phyloP scores from a whole-genome alignment of 1,284 basidiomycete species.

The Pseudozyma tsukubaensis region DNA sequence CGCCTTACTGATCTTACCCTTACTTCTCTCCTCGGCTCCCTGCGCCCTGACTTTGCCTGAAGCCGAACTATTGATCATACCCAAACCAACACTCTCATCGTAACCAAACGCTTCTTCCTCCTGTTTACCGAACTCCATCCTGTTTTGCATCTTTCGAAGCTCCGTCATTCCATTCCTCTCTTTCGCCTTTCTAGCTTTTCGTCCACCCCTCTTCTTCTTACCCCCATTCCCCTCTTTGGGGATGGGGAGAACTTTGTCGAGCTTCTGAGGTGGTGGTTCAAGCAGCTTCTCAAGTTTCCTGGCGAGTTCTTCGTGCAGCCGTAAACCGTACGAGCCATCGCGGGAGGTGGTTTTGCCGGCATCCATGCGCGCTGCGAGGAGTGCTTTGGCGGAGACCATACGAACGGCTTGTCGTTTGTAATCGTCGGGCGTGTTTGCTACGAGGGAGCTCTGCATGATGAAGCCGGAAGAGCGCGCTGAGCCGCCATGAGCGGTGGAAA shows the following conservation, averaged over 20 bases:
- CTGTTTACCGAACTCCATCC: slow-evolving; percentile 93
- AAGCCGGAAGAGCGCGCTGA: slow-evolving; percentile 87
- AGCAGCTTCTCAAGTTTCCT: slow-evolving; percentile 90
- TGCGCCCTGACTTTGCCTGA: slow-evolving; percentile 89
- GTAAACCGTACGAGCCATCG: slow-evolving; percentile 85
- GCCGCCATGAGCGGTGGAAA: slow-evolving; percentile 76
- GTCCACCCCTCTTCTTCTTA: slow-evolving; percentile 88
- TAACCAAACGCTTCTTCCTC: slow-evolving; percentile 96
- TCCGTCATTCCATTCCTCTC: slow-evolving; percentile 97
- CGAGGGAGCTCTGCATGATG: slow-evolving; percentile 90
- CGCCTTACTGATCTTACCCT: slow-evolving; percentile 94
- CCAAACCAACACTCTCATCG: slow-evolving; percentile 94
- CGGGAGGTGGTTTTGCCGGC: slow-evolving; percentile 77
- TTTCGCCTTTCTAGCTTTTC: slow-evolving; percentile 93
- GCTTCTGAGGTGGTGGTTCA: slow-evolving; percentile 92
- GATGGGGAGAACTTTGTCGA: slow-evolving; percentile 92
- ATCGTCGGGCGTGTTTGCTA: slow-evolving; percentile 86
- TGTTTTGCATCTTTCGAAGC: slow-evolving; percentile 93
- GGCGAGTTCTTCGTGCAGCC: slow-evolving; percentile 85
- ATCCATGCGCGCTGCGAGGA: slow-evolving; percentile 92
- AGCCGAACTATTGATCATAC: slow-evolving; percentile 85
- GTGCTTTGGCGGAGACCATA: slow-evolving; percentile 90
- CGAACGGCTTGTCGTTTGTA: slow-evolving; percentile 91
- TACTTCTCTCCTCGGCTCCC: slow-evolving; percentile 84
- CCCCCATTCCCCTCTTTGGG: slow-evolving; percentile 91